phyloP scores from a whole-genome alignment of 140 eudicot species.

The Stevia rebaudiana region DNA sequence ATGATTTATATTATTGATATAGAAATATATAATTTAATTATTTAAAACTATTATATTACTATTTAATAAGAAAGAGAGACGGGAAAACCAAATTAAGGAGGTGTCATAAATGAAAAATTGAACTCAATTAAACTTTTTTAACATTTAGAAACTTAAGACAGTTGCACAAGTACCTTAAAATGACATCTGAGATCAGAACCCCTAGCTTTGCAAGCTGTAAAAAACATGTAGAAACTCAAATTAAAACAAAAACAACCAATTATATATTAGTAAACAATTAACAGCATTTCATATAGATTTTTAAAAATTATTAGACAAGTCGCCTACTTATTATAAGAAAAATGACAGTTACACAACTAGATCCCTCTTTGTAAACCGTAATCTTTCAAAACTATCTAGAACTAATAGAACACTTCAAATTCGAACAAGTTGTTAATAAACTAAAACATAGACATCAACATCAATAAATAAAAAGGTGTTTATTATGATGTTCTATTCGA shows the following conservation, averaged over 20 bases:
- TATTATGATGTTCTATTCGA: not conserved
- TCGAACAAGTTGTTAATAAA: no score
- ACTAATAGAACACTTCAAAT: not conserved
- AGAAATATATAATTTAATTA: no score
- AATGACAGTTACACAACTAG: no score
- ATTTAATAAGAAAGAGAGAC: no score
- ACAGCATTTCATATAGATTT: not conserved
- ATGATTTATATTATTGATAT: no score
- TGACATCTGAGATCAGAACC: slow-evolving; percentile 59
- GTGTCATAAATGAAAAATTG: no score
- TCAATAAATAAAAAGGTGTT: not conserved
- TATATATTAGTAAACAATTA: not conserved
- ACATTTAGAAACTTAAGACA: not conserved
- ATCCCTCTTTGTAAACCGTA: no score
- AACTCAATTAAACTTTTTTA: no score
- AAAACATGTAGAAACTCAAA: not conserved
- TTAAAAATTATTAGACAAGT: no score
- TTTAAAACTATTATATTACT: no score
- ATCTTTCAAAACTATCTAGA: not conserved
- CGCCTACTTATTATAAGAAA: not conserved
- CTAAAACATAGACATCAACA: not conserved
- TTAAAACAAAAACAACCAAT: not conserved
- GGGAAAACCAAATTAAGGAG: no score
- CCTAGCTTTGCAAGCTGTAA: slow-evolving; percentile 69
- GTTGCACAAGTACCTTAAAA: slow-evolving; percentile 37